A percentile compares a stretch with the other conserved stretches of the same genome.
Evolutionary conservation across 352 stramenopile genomes (phyloP).

Genomic region (Phytophthora tentaculata): DNA sequence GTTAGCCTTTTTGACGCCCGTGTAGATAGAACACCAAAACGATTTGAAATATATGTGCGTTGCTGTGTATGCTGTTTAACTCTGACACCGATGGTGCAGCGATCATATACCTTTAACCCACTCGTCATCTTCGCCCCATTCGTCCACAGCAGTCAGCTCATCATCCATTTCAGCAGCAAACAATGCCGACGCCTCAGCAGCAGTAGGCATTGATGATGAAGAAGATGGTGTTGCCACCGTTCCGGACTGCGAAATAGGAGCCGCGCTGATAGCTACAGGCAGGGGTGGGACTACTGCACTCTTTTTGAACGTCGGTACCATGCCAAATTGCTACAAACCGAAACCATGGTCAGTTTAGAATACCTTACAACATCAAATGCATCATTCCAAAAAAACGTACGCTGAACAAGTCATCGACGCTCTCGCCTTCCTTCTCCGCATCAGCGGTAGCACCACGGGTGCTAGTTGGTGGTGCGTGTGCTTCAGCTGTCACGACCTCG

Average conservation of each 20-base stretch:
- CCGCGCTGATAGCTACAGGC: constrained; percentile 25
- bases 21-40: constrained; percentile 27
- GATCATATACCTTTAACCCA: constrained; percentile 77
- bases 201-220: constrained; percentile 34
- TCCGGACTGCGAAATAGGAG: constrained; percentile 17
- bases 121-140: constrained; percentile 85
- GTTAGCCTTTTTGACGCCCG: neutral
- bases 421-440: constrained; percentile 44
- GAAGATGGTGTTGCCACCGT: constrained; percentile 9
- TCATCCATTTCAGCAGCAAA: constrained; percentile 80
- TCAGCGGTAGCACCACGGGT: constrained; percentile 17
- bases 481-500: constrained; percentile 58
- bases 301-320: constrained; percentile 83
- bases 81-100: constrained; percentile 2
- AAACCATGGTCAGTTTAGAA: constrained; percentile 6
- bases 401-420: constrained; percentile 78
- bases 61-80: constrained; percentile 30
- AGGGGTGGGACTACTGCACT: constrained; percentile 43
- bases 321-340: constrained; percentile 77
- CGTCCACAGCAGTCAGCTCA: constrained; percentile 44
- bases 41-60: constrained; percentile 38
- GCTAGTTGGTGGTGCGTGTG: constrained; percentile 32
- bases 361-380: neutral
- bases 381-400: constrained; percentile 49
- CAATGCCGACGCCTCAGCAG: constrained; percentile 51